Base-by-base conservation (phyloP, 2,329 filamentous ascomycete species). In the Colletotrichum viniferum region DNA sequence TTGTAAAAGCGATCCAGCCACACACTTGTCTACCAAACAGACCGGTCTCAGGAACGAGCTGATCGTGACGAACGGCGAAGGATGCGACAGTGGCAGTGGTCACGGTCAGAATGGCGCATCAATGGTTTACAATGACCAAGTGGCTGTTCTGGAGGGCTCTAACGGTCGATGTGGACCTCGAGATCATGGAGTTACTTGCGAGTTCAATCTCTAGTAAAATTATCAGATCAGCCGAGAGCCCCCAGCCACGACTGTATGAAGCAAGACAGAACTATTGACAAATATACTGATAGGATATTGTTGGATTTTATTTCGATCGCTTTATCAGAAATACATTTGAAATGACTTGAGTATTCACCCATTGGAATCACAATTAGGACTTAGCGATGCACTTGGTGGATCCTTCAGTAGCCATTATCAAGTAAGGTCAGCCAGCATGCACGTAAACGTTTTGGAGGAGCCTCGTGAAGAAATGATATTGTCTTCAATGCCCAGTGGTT, bases 221-320 rank as follows among this genome's bases (percentile, higher is more conserved):
- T 10, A 0, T 43, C 1, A 43, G 8, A n/a, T 4, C 38, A 43
- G 38, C 38, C 0, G 9, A 43, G 38, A 38, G 36, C 36, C 36
- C 36, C 36, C 0, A 43, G 9, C 1, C 38, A 43, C 18, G 38
- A 0, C 38, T n/a, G 9, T 43, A 10, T 0, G 38, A 43, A 43
- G 9, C 8, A 43, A 43, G 38, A n/a, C n/a, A 43, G 38, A 43
- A 1, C 16, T 14, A 43, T n/a, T 0, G 18, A 43, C 0, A 43
- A n/a, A n/a, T n/a, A 43, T n/a, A 3, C 18, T 0, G 38, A 43
- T 43, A 2, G 0, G 8, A n/a, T 43, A 0, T n/a, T 5, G 0
- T 43, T n/a, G 16, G 1, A 18, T 9, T 16, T 5, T 1, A 43
- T 2, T 10, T 4, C 38, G 38, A 43, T 43, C 38, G 18, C 16